Evolutionary conservation across 257 asterid genomes (phyloP).

Genomic region (Vinca minor): DNA sequence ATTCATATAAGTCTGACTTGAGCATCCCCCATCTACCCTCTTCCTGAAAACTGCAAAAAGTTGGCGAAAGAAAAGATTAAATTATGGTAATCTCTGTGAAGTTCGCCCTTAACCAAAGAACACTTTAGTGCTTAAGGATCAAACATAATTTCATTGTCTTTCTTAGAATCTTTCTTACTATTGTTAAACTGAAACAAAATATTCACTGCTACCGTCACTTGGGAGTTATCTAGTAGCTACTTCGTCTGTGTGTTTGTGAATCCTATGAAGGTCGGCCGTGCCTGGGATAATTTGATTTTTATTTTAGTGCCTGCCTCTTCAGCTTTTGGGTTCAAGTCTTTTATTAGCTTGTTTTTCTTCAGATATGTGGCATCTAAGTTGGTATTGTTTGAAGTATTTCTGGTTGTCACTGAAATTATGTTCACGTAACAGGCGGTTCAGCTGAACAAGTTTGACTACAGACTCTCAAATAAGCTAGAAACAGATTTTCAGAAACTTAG

Average conservation of each 20-base stretch:
- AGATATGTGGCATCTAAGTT: neutral
- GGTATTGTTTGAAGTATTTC: neutral
- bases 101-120: neutral
- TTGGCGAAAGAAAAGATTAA: neutral
- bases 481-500: conserved; percentile 86
- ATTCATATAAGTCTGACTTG: neutral
- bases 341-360: neutral
- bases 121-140: neutral
- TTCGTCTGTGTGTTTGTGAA: neutral
- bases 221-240: neutral
- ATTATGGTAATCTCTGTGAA: neutral
- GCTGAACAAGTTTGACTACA: conserved; percentile 85
- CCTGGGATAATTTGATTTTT: neutral
- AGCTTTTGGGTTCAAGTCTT: neutral
- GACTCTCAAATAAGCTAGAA: conserved; percentile 80
- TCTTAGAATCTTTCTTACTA: neutral
- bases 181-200: neutral
- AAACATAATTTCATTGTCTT: too few relatives aligned
- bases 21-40: neutral
- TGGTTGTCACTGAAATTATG: conserved; percentile 6
- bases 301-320: neutral
- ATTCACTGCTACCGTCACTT: neutral
- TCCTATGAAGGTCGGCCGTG: neutral
- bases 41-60: neutral
- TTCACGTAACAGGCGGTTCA: conserved; percentile 69